Percentiles rank a stretch among this genome's conserved stretches.
These are phyloP conservation scores for Haplosporangium gracile DNA, from an alignment of 192 early-diverging fungal genomes.

Conservation along the genomic window DNA sequence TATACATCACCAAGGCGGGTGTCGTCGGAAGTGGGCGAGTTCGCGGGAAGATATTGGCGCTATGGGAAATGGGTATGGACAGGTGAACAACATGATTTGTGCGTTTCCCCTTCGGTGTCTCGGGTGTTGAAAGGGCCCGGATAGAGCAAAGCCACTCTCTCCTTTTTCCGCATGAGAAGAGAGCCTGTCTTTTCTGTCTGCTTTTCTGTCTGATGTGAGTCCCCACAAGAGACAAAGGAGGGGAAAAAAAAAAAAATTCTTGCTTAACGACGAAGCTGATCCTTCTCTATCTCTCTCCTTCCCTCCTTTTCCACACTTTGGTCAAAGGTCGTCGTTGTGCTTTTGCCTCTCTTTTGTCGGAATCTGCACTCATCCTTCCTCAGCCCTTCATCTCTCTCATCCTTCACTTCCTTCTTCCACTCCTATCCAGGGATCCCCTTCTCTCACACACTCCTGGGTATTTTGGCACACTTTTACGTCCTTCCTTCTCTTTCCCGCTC, in stretches of 20 bases:
- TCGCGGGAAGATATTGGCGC: not conserved
- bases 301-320: not conserved
- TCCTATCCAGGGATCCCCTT: not conserved
- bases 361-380: not conserved
- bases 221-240: not conserved
- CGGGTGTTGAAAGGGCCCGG: not conserved
- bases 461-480: not conserved
- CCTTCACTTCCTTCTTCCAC: not conserved
- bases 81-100: not conserved
- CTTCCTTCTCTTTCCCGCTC: not conserved
- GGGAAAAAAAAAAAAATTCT: conserved; percentile 9
- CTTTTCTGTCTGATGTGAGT: not conserved
- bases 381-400: not conserved
- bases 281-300: not conserved
- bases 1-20: not conserved
- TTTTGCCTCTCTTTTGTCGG: conserved; percentile 8
- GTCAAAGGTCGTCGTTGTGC: not conserved
- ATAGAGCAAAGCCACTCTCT: not conserved
- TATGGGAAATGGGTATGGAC: not conserved
- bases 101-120: not conserved
- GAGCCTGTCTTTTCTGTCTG: not conserved
- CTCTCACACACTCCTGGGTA: not conserved
- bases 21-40: not conserved
- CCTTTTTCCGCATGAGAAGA: not conserved
- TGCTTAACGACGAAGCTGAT: not conserved